Conservation (phyloP, 2,329 filamentous ascomycete genomes). For the Colletotrichum salicis region DNA sequence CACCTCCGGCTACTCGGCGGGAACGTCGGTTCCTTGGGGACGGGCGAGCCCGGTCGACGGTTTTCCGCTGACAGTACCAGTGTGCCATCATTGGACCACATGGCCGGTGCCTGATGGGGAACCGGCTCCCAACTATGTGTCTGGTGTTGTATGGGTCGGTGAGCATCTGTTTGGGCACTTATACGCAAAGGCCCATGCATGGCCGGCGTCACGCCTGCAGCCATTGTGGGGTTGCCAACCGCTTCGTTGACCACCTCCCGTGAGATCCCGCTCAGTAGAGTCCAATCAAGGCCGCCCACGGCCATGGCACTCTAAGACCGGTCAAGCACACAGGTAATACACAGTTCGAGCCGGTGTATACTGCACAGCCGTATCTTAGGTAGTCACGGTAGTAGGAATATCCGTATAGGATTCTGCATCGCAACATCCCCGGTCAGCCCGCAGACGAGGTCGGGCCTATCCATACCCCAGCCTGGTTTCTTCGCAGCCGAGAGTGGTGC, state of each 20-base stretch:
- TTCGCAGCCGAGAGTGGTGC: constrained; percentile 9
- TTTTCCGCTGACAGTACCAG: constrained; percentile 25
- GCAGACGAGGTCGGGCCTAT: constrained; percentile 3
- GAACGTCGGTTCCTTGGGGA: constrained; percentile 21
- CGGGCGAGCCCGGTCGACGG: constrained; percentile 21
- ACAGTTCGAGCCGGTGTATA: background rate
- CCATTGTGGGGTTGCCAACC: constrained; percentile 29
- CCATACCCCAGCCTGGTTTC: background rate
- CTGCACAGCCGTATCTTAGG: background rate
- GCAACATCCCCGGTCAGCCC: background rate
- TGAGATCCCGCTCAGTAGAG: constrained; percentile 17
- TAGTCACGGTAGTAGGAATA: constrained; percentile 1
- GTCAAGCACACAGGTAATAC: constrained; percentile 4
- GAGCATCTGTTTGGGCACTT: constrained; percentile 34
- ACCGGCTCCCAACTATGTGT: constrained; percentile 37
- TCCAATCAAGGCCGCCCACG: constrained; percentile 5
- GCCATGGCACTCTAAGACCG: constrained; percentile 13
- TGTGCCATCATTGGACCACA: constrained; percentile 32
- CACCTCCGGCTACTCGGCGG: constrained; percentile 21
- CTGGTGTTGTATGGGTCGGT: constrained; percentile 37
- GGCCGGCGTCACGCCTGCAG: constrained; percentile 36
- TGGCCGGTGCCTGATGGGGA: constrained; percentile 36
- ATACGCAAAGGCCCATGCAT: constrained; percentile 34
- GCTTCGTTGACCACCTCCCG: constrained; percentile 19
- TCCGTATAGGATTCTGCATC: constrained; percentile 3